Percentiles rank a stretch among this genome's conserved stretches.
phyloP scores from a whole-genome alignment of 1,284 basidiomycete genomes.

The Ceraceosorus guamensis region DNA sequence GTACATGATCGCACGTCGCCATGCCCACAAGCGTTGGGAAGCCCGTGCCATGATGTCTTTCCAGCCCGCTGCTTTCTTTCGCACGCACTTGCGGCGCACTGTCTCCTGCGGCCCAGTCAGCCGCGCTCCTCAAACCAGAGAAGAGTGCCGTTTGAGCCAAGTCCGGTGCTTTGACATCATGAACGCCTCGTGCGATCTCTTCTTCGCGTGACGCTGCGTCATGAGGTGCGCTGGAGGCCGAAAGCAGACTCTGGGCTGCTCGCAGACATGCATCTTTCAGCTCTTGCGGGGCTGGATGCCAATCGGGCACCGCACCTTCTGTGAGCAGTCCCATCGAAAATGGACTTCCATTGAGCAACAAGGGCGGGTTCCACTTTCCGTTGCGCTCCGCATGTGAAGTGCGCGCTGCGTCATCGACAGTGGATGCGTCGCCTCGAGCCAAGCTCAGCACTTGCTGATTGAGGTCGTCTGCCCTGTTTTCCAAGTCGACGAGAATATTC shows the following conservation, averaged over 20 bases:
- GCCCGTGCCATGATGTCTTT: constrained; percentile 3
- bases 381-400: neutral
- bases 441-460: too few relatives aligned
- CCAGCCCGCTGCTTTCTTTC: too few relatives aligned
- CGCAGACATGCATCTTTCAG: constrained; percentile 52
- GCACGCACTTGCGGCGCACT: too few relatives aligned
- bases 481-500: too few relatives aligned
- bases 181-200: constrained; percentile 2
- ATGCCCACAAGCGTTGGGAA: constrained; percentile 41
- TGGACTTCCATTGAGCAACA: constrained; percentile 78
- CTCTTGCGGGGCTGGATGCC: constrained; percentile 72
- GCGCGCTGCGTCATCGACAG: too few relatives aligned
- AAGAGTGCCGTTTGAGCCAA: constrained; percentile 35
- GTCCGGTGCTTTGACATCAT: constrained; percentile 14
- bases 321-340: constrained; percentile 86
- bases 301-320: constrained; percentile 58
- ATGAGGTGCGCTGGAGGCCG: neutral
- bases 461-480: too few relatives aligned
- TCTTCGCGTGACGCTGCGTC: too few relatives aligned
- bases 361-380: constrained; percentile 45
- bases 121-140: constrained; percentile 32
- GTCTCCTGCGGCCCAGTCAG: too few relatives aligned
- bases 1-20: constrained; percentile 42
- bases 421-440: too few relatives aligned
- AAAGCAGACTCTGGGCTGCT: constrained; percentile 14